These are phyloP conservation scores for Chaetomium tenue DNA, from an alignment of 495 filamentous ascomycete genomes.

Conservation along the genomic window DNA sequence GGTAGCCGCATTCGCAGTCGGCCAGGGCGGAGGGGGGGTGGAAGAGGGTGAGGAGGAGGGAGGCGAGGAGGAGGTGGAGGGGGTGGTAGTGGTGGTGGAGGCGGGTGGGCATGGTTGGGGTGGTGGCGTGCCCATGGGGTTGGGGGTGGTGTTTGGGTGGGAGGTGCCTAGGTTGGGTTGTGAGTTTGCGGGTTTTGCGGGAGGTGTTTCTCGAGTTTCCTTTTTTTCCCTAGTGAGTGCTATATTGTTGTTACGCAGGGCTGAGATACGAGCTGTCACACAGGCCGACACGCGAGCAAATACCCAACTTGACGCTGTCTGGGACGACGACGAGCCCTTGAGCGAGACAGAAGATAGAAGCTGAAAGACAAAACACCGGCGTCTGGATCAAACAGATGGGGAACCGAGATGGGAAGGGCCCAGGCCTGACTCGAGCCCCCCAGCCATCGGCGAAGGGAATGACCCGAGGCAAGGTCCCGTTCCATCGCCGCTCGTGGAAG, in stretches of 20 bases:
- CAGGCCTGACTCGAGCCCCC: not conserved
- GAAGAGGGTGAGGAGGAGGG: constrained; percentile 21
- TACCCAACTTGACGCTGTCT: too few species aligned
- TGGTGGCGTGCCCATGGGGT: not conserved
- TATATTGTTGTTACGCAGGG: too few species aligned
- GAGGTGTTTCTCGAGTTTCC: too few species aligned
- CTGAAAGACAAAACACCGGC: not conserved
- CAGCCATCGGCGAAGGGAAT: not conserved
- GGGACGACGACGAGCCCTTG: too few species aligned
- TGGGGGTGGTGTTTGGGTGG: too few species aligned
- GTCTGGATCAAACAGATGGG: not conserved
- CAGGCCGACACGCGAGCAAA: too few species aligned
- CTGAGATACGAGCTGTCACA: too few species aligned
- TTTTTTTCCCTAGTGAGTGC: too few species aligned
- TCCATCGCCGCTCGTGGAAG: not conserved
- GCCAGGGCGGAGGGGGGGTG: constrained; percentile 34
- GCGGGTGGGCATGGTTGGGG: not conserved
- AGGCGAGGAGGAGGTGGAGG: constrained; percentile 4
- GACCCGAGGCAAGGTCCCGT: not conserved
- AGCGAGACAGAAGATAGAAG: not conserved
- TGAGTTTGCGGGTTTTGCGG: too few species aligned
- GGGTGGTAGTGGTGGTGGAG: not conserved
- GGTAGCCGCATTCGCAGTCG: constrained; percentile 72
- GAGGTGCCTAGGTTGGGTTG: too few species aligned
- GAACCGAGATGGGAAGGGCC: not conserved